Conservation (phyloP, 495 filamentous ascomycete genomes). For the Hypoxylon fragiforme region DNA sequence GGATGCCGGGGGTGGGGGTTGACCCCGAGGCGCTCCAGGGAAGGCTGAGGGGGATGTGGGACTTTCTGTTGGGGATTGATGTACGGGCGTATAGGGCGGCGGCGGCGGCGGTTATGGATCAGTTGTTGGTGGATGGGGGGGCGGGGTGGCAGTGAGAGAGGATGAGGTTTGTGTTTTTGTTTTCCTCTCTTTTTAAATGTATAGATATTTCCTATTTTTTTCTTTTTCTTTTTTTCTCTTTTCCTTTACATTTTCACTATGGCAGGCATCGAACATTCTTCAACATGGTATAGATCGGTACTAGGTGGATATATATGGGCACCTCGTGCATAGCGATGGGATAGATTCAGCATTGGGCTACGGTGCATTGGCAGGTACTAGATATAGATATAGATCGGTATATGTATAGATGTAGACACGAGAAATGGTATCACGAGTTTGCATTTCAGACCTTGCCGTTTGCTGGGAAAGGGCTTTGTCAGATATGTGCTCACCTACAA, state of each 20-base stretch:
- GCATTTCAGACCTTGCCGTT: too few relatives aligned
- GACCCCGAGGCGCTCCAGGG: constrained; percentile 28
- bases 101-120: constrained; percentile 31
- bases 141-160: background rate
- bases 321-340: too few relatives aligned
- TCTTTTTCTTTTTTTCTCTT: background rate
- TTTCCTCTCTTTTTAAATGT: background rate
- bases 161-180: background rate
- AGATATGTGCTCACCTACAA: too few relatives aligned
- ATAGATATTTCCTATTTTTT: background rate
- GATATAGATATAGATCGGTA: too few relatives aligned
- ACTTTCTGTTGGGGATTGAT: constrained; percentile 17
- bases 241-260: background rate
- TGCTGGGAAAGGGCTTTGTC: too few relatives aligned
- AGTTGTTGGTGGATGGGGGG: constrained; percentile 3
- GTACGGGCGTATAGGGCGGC: constrained; percentile 13
- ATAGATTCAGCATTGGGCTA: background rate
- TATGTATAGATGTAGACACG: too few relatives aligned
- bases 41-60: constrained; percentile 24
- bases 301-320: too few relatives aligned
- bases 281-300: background rate
- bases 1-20: constrained; percentile 24
- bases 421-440: too few relatives aligned
- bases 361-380: too few relatives aligned
- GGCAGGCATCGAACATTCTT: too few relatives aligned